A percentile compares a stretch with the other conserved stretches of the same genome.
Evolutionary conservation across 345 rosid genomes (phyloP).

Genomic region (Gynandropsis gynandra): DNA sequence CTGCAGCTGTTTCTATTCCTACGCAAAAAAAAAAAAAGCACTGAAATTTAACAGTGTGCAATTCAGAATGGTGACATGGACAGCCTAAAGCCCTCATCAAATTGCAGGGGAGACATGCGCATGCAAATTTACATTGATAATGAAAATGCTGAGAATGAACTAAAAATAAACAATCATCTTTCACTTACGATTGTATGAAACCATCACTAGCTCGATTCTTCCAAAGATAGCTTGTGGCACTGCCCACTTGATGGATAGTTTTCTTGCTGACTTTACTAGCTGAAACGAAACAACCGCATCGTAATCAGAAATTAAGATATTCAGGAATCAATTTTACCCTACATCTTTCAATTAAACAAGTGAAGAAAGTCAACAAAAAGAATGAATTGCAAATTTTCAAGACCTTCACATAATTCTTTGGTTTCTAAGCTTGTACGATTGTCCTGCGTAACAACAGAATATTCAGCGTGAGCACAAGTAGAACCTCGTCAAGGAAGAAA

Average conservation of each 20-base stretch:
- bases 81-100: neutral
- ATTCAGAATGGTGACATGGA: conserved; percentile 5
- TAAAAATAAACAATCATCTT: conserved; percentile 11
- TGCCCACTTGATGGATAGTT: conserved; percentile 31
- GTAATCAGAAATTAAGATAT: conserved; percentile 14
- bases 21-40: conserved; percentile 17
- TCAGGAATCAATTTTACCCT: conserved; percentile 12
- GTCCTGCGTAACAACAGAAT: conserved; percentile 13
- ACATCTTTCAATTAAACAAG: conserved; percentile 11
- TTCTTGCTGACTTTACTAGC: conserved; percentile 40
- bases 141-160: conserved; percentile 4
- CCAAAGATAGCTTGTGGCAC: conserved; percentile 27
- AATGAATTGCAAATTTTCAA: conserved; percentile 10
- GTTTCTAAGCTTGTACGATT: conserved; percentile 22
- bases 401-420: conserved; percentile 19
- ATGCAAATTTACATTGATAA: neutral
- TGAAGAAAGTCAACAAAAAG: too few species aligned
- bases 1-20: conserved; percentile 38
- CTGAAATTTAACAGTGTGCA: conserved; percentile 13
- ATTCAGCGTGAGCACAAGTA: neutral
- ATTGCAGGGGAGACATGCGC: neutral
- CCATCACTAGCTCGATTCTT: conserved; percentile 44
- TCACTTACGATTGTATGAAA: conserved; percentile 38
- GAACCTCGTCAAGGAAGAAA: neutral
- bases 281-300: conserved; percentile 29